Evolutionary conservation across 148 eudicot species (phyloP).

Genomic region (Spergularia marina): DNA sequence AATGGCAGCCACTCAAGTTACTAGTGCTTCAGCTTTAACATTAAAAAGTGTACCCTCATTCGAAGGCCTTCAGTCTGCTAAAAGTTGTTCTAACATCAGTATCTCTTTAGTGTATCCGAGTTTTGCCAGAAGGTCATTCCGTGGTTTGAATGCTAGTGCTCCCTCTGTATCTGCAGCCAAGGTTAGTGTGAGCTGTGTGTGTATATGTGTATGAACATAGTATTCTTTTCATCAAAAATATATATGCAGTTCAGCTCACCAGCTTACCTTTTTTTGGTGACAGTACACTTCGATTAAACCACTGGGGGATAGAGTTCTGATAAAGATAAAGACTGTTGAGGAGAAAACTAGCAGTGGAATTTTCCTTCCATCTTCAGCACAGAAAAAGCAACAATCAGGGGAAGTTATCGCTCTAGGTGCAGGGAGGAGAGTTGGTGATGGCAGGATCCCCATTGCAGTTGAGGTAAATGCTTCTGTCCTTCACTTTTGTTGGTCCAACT

Average conservation of each 20-base stretch:
- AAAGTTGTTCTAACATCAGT: constrained; percentile 19
- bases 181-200: constrained; percentile 30
- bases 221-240: neutral
- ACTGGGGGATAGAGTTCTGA: constrained; percentile 68
- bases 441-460: constrained; percentile 44
- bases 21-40: constrained; percentile 39
- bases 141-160: constrained; percentile 53
- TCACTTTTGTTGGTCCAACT: neutral
- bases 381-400: constrained; percentile 65
- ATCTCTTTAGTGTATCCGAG: constrained; percentile 33
- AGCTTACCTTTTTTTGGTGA: neutral
- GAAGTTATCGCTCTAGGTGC: constrained; percentile 74
- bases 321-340: constrained; percentile 57
- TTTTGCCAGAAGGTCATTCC: constrained; percentile 36
- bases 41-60: constrained; percentile 40
- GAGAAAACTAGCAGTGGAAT: constrained; percentile 69
- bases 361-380: constrained; percentile 60
- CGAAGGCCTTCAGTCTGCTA: constrained; percentile 43
- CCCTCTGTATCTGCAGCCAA: constrained; percentile 62
- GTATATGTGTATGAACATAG: neutral
- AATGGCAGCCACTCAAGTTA: constrained; percentile 67
- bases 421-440: constrained; percentile 59
- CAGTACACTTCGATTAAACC: constrained; percentile 80
- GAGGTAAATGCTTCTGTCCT: constrained; percentile 36
- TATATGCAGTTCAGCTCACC: neutral